Base-by-base conservation (phyloP, 805 yeast species). In the Yarrowia osloensis region DNA sequence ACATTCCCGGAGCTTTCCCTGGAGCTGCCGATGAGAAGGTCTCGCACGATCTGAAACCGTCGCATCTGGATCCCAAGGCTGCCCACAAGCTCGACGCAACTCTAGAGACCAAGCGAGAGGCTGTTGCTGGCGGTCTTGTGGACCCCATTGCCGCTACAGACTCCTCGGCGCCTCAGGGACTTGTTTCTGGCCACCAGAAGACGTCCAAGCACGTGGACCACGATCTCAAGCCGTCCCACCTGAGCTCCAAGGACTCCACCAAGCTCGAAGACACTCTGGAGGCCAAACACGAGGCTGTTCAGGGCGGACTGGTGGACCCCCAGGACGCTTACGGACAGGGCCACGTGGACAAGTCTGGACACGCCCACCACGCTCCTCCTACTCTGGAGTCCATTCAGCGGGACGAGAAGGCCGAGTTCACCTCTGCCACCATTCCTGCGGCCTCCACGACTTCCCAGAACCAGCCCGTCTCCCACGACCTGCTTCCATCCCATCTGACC, bases 1-100 rank as follows among this genome's bases (percentile, higher is more conserved):
- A 19, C 35, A 31, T 68, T 46, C 54, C 68, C 28, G 68, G 44
- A 2, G 61, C 42, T 2, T 62, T 62, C 21, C 66, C 61, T 3
- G 66, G 61, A 3, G 42, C 44, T 9, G 59, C 59, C 4, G 55
- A 50, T 22, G 42, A 24, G 5, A 37, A 24, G 22, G 42, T 22
- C 21, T 9, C 59, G 9, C 59, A 52, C 7, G 61, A 35, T 24
- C 22, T 54, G n/a, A 29, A 37, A 24, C 61, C 61, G 22, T 54
- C 59, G 19, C 59, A 52, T 22, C 29, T 52, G 29, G 59, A 52
- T 21, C 59, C 59, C 29, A 19, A 21, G 24, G 59, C 59, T 22
- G 59, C 42, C 15, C 59, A 52, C 13, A 52, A 35, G 29, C 29
- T 52, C 7, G 59, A 35, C 19, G 29, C 15, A 1, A 35, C 59